phyloP scores from a whole-genome alignment of 2,329 filamentous ascomycete genomes.

The Fusarium veterinarium region DNA sequence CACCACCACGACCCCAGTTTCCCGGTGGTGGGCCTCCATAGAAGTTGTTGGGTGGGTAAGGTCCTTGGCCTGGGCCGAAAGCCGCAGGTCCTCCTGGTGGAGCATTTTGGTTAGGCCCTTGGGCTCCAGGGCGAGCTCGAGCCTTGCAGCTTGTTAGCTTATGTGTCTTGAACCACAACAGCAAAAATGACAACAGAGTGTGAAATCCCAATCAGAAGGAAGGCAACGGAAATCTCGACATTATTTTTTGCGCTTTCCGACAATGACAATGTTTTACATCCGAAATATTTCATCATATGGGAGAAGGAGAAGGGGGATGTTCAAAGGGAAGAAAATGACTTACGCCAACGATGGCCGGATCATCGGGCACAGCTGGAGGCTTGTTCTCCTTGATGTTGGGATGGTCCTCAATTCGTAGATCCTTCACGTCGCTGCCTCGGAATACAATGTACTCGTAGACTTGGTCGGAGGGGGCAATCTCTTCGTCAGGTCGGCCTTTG shows the following conservation, averaged over 20 bases:
- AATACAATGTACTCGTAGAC: constrained; percentile 99
- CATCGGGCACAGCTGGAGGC: constrained; percentile 84
- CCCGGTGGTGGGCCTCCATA: constrained; percentile 63
- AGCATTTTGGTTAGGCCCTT: constrained; percentile 48
- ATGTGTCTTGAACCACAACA: constrained; percentile 42
- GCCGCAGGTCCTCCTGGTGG: constrained; percentile 51
- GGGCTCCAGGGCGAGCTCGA: constrained; percentile 53
- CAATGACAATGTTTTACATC: constrained; percentile 87
- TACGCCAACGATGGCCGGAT: constrained; percentile 97
- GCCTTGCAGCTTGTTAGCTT: constrained; percentile 50
- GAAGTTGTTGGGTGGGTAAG: constrained; percentile 59
- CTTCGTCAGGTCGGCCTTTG: constrained; percentile 79
- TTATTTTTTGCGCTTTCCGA: constrained; percentile 92
- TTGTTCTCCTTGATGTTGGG: constrained; percentile 79
- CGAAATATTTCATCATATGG: constrained; percentile 93
- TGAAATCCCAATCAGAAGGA: constrained; percentile 84
- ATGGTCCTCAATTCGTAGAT: constrained; percentile 90
- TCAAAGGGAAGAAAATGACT: constrained; percentile 61
- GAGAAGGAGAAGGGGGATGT: constrained; percentile 42
- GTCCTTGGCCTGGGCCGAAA: constrained; percentile 58
- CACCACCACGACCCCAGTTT: constrained; percentile 65
- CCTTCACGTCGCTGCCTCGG: constrained; percentile 97
- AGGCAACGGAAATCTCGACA: constrained; percentile 99
- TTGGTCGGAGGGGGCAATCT: constrained; percentile 85
- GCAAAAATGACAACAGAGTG: constrained; percentile 9